Conservation (phyloP, 176 grass and related monocot species). For the Saccharum spontaneum region DNA sequence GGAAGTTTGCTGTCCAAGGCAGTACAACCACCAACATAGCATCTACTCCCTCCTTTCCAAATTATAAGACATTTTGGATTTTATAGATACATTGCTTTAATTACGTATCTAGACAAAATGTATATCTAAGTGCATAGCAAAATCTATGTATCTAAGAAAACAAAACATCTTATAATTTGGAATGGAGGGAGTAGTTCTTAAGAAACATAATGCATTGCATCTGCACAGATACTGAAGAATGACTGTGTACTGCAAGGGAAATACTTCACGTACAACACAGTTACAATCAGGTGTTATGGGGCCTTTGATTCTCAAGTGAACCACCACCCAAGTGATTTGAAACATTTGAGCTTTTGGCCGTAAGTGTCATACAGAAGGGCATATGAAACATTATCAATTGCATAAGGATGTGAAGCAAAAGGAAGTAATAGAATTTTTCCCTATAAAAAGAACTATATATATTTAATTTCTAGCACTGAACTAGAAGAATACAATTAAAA, state of each 20-base stretch:
- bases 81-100: background rate
- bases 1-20: background rate
- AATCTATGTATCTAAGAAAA: no score
- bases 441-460: background rate
- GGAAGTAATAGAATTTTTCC: background rate
- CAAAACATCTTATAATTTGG: background rate
- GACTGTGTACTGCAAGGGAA: background rate
- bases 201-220: background rate
- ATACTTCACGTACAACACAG: background rate
- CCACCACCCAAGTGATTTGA: background rate
- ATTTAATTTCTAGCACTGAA: background rate
- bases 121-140: no score
- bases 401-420: background rate
- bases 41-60: background rate
- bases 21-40: background rate
- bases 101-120: background rate
- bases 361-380: background rate
- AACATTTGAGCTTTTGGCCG: background rate
- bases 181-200: background rate
- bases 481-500: constrained; percentile 19
- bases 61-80: background rate
- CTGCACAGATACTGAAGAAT: background rate
- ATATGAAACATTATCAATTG: background rate
- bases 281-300: background rate
- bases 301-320: background rate